Evolutionary conservation across 345 rosid species (phyloP).

Genomic region (Abelmoschus esculentus): DNA sequence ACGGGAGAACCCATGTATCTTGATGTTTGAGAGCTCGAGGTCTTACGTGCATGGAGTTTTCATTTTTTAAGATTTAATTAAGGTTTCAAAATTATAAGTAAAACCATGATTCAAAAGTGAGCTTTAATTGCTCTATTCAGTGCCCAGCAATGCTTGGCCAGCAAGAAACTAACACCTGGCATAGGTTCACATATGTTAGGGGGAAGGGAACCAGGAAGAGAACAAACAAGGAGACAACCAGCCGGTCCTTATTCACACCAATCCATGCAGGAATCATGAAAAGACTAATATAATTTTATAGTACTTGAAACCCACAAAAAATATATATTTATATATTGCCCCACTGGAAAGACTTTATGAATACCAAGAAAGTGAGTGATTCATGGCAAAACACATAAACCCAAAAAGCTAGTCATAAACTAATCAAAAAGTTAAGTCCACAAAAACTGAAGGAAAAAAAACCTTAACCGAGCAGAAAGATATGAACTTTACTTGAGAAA

Average conservation of each 20-base stretch:
- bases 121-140: slow-evolving; percentile 16
- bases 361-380: slow-evolving; percentile 31
- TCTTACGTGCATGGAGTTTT: slow-evolving; percentile 11
- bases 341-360: slow-evolving; percentile 31
- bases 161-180: slow-evolving; percentile 35
- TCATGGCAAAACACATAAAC: slow-evolving; percentile 25
- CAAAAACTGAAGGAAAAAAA: background rate
- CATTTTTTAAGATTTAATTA: slow-evolving; percentile 8
- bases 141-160: slow-evolving; percentile 24
- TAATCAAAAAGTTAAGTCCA: background rate
- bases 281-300: slow-evolving; percentile 1
- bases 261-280: slow-evolving; percentile 34
- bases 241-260: slow-evolving; percentile 37
- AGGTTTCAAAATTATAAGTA: slow-evolving; percentile 28
- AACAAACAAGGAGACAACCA: slow-evolving; percentile 69
- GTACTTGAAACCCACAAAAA: slow-evolving; percentile 11
- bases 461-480: slow-evolving; percentile 1
- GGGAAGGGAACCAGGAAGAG: slow-evolving; percentile 65
- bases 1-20: slow-evolving; percentile 2
- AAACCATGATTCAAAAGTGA: slow-evolving; percentile 3
- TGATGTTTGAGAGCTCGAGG: slow-evolving; percentile 7
- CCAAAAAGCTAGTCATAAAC: slow-evolving; percentile 17
- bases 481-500: background rate
- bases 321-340: background rate
- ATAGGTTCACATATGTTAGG: slow-evolving; percentile 32